phyloP scores from a whole-genome alignment of 495 filamentous ascomycete species.

The Xylaria grammica region DNA sequence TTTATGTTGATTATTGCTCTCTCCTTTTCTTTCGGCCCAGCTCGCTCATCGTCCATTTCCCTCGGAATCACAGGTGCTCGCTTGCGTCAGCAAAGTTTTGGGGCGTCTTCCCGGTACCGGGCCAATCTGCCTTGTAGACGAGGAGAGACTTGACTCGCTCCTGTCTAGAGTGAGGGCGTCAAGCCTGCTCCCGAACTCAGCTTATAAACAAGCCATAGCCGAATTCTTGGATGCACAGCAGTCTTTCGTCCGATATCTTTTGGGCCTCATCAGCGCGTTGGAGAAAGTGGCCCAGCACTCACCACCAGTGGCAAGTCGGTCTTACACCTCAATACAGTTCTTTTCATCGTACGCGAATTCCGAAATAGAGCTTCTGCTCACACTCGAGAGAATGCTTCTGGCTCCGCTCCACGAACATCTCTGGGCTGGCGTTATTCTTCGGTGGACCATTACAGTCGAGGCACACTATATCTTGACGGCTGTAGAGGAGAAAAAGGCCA shows the following conservation, averaged over 20 bases:
- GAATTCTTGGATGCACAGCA: background rate
- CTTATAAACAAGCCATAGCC: background rate
- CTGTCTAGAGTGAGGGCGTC: background rate
- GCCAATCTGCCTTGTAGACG: background rate
- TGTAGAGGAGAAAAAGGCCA: background rate
- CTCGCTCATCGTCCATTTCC: background rate
- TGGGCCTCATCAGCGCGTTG: background rate
- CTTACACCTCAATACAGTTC: background rate
- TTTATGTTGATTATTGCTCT: background rate
- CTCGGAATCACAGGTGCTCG: background rate
- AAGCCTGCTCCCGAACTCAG: background rate
- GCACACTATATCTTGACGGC: background rate
- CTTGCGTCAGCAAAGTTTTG: background rate
- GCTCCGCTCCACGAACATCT: background rate
- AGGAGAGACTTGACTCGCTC: background rate
- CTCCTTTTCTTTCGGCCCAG: background rate
- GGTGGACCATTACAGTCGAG: background rate
- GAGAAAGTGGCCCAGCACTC: background rate
- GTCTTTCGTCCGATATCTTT: background rate
- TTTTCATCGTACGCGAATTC: background rate
- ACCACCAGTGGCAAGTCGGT: background rate
- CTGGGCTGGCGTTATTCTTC: background rate
- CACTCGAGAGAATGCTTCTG: background rate
- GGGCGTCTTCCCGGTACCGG: background rate
- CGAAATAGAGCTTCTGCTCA: slow-evolving; percentile 9